Conservation (phyloP, 305 asterid species). For the Fraxinus greggii region DNA sequence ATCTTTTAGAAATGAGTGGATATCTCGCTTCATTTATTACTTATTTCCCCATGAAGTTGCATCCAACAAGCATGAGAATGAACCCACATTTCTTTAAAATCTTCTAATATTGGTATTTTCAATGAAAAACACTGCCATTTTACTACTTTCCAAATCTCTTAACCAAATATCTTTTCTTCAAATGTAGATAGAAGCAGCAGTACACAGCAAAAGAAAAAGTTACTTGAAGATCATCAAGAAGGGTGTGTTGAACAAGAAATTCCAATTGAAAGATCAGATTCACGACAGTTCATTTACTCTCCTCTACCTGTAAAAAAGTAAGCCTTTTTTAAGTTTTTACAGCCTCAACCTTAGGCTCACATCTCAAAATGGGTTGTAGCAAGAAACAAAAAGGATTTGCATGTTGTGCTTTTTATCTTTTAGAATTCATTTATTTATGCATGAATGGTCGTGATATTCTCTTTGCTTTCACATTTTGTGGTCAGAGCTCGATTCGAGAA, state of each 20-base stretch:
- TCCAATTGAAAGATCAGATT: conserved; percentile 7
- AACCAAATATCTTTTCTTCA: neutral
- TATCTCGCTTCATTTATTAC: conserved; percentile 35
- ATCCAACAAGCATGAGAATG: neutral
- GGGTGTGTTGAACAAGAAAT: conserved; percentile 9
- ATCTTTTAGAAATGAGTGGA: conserved; percentile 8
- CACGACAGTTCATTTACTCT: conserved; percentile 12
- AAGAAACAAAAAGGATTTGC: conserved; percentile 30
- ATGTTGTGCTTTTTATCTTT: neutral
- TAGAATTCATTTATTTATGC: neutral
- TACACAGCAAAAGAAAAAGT: conserved; percentile 33
- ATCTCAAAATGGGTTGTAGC: conserved; percentile 32
- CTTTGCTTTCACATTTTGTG: neutral
- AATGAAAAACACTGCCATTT: conserved; percentile 12
- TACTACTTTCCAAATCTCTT: neutral
- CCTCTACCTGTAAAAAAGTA: conserved; percentile 46
- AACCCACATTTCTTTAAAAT: conserved; percentile 5
- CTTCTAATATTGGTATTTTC: conserved; percentile 34
- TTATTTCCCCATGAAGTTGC: conserved; percentile 12
- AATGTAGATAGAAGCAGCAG: conserved; percentile 35
- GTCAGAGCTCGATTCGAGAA: conserved; percentile 37
- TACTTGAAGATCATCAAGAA: conserved; percentile 5
- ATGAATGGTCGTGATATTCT: neutral
- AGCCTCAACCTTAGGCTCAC: conserved; percentile 14
- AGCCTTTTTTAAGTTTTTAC: neutral